Conservation (phyloP, 73 alveolate genomes). For the Paramecium caudatum region DNA sequence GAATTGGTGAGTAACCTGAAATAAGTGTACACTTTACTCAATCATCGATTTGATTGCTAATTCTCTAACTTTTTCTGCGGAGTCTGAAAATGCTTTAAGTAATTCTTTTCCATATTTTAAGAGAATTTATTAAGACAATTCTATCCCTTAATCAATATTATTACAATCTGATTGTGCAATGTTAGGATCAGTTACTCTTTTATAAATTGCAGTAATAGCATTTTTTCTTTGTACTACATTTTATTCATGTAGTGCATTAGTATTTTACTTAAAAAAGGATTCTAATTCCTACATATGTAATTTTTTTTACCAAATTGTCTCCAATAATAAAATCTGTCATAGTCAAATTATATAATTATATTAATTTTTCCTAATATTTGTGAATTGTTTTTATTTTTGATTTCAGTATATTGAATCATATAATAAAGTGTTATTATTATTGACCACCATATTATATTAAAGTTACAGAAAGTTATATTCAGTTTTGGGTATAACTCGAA, state of each 20-base stretch:
- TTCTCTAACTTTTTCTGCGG: constrained; percentile 71
- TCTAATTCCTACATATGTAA: constrained; percentile 39
- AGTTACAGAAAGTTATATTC: too few relatives aligned
- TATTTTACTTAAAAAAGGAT: constrained; percentile 14
- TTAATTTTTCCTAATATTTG: too few relatives aligned
- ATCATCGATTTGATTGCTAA: constrained; percentile 58
- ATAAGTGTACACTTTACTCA: constrained; percentile 6
- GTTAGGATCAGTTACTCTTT: constrained; percentile 54
- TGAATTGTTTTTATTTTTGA: too few relatives aligned
- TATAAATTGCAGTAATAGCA: constrained; percentile 18
- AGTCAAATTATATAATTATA: too few relatives aligned
- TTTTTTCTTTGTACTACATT: neutral
- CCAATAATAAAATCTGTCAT: constrained; percentile 51
- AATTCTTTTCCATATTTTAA: constrained; percentile 53
- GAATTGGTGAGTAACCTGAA: constrained; percentile 19
- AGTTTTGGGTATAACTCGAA: too few relatives aligned
- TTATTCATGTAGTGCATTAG: constrained; percentile 21
- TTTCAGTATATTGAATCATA: too few relatives aligned
- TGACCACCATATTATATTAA: too few relatives aligned
- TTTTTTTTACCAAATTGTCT: neutral
- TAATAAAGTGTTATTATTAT: too few relatives aligned
- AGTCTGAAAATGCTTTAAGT: constrained; percentile 57
- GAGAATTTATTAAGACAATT: constrained; percentile 62
- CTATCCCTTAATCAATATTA: neutral
- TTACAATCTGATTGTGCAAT: constrained; percentile 59